Evolutionary conservation across 2,329 filamentous ascomycete genomes (phyloP).

Genomic region (Aspergillus sp.): DNA sequence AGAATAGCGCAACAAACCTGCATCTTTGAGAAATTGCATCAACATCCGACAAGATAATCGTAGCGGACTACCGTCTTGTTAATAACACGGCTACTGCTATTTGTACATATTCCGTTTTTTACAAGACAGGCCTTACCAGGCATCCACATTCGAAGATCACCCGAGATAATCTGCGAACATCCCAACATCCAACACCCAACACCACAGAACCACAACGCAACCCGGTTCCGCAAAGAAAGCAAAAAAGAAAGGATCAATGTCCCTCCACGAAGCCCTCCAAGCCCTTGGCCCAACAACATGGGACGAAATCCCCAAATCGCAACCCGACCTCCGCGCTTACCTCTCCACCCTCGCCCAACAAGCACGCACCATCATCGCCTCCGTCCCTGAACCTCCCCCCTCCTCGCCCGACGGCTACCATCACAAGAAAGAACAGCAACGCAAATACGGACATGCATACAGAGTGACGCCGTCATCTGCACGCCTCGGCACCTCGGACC

Average conservation of each 20-base stretch:
- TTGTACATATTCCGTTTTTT: too few relatives aligned
- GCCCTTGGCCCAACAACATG: constrained; percentile 52
- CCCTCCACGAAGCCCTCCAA: constrained; percentile 54
- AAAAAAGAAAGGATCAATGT: constrained; percentile 36
- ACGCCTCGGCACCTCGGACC: constrained; percentile 43
- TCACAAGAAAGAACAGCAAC: not conserved
- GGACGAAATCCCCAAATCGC: constrained; percentile 40
- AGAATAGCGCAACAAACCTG: not conserved
- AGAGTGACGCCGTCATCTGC: constrained; percentile 46
- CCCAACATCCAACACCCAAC: too few relatives aligned
- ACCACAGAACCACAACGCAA: not conserved
- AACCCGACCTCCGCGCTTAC: constrained; percentile 48
- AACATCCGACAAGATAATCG: too few relatives aligned
- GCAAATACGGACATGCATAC: not conserved
- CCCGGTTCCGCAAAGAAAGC: too few relatives aligned
- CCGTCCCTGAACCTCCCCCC: constrained; percentile 57
- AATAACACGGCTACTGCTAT: too few relatives aligned
- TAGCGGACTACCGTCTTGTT: too few relatives aligned
- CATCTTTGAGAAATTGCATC: not conserved
- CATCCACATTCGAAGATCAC: too few relatives aligned
- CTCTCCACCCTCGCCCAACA: constrained; percentile 56
- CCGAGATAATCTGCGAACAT: too few relatives aligned
- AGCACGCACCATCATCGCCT: constrained; percentile 66
- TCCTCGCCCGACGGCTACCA: constrained; percentile 21
- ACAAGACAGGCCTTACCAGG: too few relatives aligned